Evolutionary conservation across 164 flowering plant genomes (phyloP).

Genomic region (Magnolia officinalis): DNA sequence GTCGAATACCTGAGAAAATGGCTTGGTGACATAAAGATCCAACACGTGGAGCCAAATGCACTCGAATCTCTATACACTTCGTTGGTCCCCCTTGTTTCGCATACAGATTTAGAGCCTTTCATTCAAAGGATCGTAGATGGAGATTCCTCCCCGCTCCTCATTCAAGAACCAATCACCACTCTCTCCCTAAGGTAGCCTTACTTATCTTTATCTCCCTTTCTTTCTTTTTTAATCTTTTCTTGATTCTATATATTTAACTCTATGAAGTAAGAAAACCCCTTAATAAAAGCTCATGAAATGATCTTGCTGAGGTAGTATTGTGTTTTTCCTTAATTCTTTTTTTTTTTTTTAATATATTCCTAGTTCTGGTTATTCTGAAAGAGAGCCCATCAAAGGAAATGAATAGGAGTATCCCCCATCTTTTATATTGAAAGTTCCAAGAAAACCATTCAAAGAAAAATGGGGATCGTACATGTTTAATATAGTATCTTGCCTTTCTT

Average conservation of each 20-base stretch:
- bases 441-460: background rate
- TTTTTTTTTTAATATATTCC: background rate
- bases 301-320: background rate
- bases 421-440: background rate
- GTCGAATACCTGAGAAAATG: conserved; percentile 65
- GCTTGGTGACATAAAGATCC: conserved; percentile 43
- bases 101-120: conserved; percentile 73
- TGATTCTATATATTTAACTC: background rate
- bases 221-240: background rate
- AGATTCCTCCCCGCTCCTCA: conserved; percentile 54
- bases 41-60: conserved; percentile 43
- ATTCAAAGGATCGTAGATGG: conserved; percentile 79
- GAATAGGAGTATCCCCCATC: background rate
- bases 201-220: background rate
- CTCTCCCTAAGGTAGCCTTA: conserved; percentile 66
- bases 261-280: background rate
- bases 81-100: conserved; percentile 62
- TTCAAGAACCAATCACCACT: conserved; percentile 57
- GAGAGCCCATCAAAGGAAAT: background rate
- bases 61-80: conserved; percentile 53
- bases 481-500: background rate
- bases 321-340: background rate
- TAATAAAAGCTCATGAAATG: background rate
- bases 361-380: background rate
- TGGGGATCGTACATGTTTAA: background rate